A percentile compares a stretch with the other conserved stretches of the same genome.
Evolutionary conservation across 176 grass and related monocot species (phyloP).

Genomic region (Alopecurus myosuroides): DNA sequence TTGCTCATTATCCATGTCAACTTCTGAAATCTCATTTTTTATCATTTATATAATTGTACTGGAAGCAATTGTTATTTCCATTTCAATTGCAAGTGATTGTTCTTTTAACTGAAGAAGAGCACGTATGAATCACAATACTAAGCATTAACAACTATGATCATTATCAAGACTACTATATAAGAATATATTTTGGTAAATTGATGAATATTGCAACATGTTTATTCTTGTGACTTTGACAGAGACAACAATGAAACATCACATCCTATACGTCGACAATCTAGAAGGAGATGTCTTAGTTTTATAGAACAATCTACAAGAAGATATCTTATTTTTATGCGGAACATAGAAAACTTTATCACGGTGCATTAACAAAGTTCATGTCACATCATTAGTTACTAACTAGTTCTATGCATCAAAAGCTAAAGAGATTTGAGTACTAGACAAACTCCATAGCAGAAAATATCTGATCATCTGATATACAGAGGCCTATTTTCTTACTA

Average conservation of each 20-base stretch:
- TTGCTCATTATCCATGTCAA: neutral
- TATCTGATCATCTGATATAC: neutral
- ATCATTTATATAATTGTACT: neutral
- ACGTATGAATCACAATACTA: neutral
- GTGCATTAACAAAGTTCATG: neutral
- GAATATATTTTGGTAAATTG: neutral
- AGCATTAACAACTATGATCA: neutral
- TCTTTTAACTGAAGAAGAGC: neutral
- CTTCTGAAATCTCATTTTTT: neutral
- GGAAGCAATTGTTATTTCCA: neutral
- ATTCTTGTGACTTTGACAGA: neutral
- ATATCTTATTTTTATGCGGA: neutral
- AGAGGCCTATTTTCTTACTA: neutral
- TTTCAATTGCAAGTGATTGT: neutral
- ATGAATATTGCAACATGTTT: neutral
- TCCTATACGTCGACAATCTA: neutral
- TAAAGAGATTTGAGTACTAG: neutral
- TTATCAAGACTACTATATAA: neutral
- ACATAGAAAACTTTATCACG: constrained; percentile 4
- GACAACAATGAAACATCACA: neutral
- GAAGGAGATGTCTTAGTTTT: neutral
- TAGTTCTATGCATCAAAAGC: neutral
- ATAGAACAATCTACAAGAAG: neutral
- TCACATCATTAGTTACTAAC: neutral
- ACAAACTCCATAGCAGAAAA: neutral